phyloP scores from a whole-genome alignment of 148 eudicot genomes.

The Dysphania ambrosioides region DNA sequence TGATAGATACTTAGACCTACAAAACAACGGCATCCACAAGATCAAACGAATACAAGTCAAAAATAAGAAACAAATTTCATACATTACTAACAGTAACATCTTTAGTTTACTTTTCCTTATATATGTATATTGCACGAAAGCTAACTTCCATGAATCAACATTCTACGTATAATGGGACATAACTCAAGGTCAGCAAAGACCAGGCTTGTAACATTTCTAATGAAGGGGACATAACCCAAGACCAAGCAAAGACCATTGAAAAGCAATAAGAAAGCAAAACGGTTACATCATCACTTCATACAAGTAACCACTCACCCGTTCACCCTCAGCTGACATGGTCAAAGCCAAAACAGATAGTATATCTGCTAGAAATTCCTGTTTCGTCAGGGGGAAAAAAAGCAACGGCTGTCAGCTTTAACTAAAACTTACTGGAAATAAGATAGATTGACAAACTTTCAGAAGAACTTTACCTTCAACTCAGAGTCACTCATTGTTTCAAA shows the following conservation, averaged over 20 bases:
- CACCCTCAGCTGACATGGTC: constrained; percentile 96
- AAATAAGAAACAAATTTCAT: neutral
- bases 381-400: constrained; percentile 11
- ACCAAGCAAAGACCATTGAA: too few relatives aligned
- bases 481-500: constrained; percentile 67
- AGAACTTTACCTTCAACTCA: constrained; percentile 57
- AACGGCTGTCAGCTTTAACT: constrained; percentile 14
- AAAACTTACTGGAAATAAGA: neutral
- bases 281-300: neutral
- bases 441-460: neutral
- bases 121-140: neutral
- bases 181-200: neutral
- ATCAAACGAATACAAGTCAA: neutral
- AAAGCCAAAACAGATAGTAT: constrained; percentile 93
- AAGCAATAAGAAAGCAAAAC: neutral
- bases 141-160: neutral
- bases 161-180: neutral
- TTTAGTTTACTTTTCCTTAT: neutral
- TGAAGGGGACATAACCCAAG: too few relatives aligned
- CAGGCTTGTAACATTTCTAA: too few relatives aligned
- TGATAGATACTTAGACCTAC: too few relatives aligned
- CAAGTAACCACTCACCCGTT: constrained; percentile 59
- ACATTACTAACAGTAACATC: too few relatives aligned
- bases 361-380: constrained; percentile 84
- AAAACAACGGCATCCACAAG: neutral